These are phyloP conservation scores for Arthrobotrys sphaeroides DNA, from an alignment of 2,329 filamentous ascomycete genomes.

Conservation along the genomic window DNA sequence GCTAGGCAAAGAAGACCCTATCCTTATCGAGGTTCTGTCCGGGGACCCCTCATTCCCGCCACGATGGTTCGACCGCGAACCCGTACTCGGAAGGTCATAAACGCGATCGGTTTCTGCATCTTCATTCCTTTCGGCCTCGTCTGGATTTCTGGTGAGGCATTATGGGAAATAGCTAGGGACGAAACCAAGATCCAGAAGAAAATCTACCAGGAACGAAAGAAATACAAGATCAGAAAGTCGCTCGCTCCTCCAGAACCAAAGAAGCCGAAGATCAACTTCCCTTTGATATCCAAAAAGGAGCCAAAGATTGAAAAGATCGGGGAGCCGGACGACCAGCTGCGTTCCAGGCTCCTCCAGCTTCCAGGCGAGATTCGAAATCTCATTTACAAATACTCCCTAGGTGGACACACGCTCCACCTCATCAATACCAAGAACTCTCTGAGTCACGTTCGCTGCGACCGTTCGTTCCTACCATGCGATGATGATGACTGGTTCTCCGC, in stretches of 20 bases:
- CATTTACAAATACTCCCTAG: slow-evolving; percentile 46
- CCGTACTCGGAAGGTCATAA: slow-evolving; percentile 52
- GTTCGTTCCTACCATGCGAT: slow-evolving; percentile 10
- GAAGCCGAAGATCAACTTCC: slow-evolving; percentile 44
- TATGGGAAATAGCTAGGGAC: slow-evolving; percentile 45
- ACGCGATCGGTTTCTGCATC: slow-evolving; percentile 50
- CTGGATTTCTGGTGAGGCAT: slow-evolving; percentile 50
- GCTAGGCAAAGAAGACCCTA: slow-evolving; percentile 6
- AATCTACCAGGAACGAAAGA: slow-evolving; percentile 40
- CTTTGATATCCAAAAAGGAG: slow-evolving; percentile 29
- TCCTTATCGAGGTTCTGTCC: slow-evolving; percentile 15
- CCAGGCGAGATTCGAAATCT: slow-evolving; percentile 50
- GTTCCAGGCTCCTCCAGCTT: slow-evolving; percentile 47
- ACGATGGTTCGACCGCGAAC: slow-evolving; percentile 51
- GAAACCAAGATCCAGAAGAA: slow-evolving; percentile 52
- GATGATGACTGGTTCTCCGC: slow-evolving; percentile 29
- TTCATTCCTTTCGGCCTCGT: slow-evolving; percentile 52
- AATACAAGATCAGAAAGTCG: slow-evolving; percentile 41
- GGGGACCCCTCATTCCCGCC: not conserved
- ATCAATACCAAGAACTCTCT: slow-evolving; percentile 48
- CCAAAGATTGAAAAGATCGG: slow-evolving; percentile 3
- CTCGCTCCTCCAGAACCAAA: slow-evolving; percentile 50
- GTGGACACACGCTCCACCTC: slow-evolving; percentile 43
- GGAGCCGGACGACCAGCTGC: slow-evolving; percentile 25
- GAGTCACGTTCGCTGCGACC: slow-evolving; percentile 35